Evolutionary conservation across 805 yeast genomes (phyloP).

Genomic region (Metschnikowia baotianmanensis): DNA sequence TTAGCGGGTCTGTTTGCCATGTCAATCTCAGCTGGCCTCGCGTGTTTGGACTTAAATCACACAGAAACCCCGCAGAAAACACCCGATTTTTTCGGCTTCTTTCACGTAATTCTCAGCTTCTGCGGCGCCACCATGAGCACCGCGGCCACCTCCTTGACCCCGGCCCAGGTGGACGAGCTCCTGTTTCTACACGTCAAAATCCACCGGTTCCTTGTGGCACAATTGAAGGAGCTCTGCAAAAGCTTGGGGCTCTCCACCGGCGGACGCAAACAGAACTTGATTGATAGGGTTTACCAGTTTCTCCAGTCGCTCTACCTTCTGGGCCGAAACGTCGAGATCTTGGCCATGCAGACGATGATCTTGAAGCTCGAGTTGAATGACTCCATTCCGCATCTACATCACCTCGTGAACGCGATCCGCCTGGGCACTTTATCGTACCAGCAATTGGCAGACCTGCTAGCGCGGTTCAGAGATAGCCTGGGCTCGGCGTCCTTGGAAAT

Average conservation of each 20-base stretch:
- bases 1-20: no score
- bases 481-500: no score
- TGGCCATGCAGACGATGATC: conserved; percentile 46
- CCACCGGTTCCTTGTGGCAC: conserved; percentile 32
- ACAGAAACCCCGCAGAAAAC: no score
- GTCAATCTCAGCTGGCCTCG: no score
- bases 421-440: conserved; percentile 23
- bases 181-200: not conserved
- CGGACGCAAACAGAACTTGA: conserved; percentile 64
- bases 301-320: conserved; percentile 40
- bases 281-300: conserved; percentile 50
- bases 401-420: conserved; percentile 27
- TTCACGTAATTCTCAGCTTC: no score
- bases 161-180: not conserved
- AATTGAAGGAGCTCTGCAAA: conserved; percentile 52
- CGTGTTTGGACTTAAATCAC: no score
- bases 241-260: conserved; percentile 45
- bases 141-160: not conserved
- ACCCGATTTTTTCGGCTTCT: no score
- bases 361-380: conserved; percentile 33
- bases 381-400: conserved; percentile 37
- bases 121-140: conserved; percentile 1
- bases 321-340: conserved; percentile 42
- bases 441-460: conserved; percentile 10
- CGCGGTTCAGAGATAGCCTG: not conserved